These are phyloP conservation scores for Ehretia macrophylla DNA, from an alignment of 257 asterid genomes.

Conservation along the genomic window DNA sequence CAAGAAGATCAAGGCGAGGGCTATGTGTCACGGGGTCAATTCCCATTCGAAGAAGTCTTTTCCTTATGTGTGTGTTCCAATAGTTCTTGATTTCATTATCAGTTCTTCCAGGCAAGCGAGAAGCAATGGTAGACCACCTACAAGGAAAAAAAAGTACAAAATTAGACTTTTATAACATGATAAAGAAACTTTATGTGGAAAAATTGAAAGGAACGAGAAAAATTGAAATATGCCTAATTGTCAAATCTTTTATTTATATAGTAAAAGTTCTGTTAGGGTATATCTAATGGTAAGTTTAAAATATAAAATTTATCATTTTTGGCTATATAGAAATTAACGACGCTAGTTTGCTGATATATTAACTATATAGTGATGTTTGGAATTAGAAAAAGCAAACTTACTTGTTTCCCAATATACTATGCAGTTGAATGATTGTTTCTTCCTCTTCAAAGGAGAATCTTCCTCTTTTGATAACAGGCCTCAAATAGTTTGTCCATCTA, in stretches of 20 bases:
- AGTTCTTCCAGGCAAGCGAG: constrained; percentile 72
- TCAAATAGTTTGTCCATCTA: constrained; percentile 82
- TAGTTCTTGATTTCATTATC: constrained; percentile 84
- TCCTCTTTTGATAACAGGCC: constrained; percentile 80
- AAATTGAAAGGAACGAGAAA: background rate
- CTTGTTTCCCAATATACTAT: constrained; percentile 81
- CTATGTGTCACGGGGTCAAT: constrained; percentile 80
- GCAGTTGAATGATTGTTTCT: constrained; percentile 73
- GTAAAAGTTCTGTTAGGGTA: too few species aligned
- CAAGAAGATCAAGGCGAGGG: constrained; percentile 79
- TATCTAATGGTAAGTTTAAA: too few species aligned
- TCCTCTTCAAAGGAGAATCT: constrained; percentile 78
- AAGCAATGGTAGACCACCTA: constrained; percentile 90
- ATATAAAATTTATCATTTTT: too few species aligned
- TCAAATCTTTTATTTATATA: too few species aligned
- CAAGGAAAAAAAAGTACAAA: background rate
- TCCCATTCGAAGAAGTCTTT: constrained; percentile 79
- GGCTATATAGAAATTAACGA: too few species aligned
- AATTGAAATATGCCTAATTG: too few species aligned
- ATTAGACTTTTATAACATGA: background rate
- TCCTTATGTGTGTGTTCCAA: constrained; percentile 79
- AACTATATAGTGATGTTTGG: too few species aligned
- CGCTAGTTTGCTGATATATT: too few species aligned
- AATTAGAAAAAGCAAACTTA: constrained; percentile 17
- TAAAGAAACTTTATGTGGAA: background rate